Evolutionary conservation across 495 filamentous ascomycete species (phyloP), one percentile per base, ranked within the genome.

Genomic region (Xeromyces bisporus): DNA sequence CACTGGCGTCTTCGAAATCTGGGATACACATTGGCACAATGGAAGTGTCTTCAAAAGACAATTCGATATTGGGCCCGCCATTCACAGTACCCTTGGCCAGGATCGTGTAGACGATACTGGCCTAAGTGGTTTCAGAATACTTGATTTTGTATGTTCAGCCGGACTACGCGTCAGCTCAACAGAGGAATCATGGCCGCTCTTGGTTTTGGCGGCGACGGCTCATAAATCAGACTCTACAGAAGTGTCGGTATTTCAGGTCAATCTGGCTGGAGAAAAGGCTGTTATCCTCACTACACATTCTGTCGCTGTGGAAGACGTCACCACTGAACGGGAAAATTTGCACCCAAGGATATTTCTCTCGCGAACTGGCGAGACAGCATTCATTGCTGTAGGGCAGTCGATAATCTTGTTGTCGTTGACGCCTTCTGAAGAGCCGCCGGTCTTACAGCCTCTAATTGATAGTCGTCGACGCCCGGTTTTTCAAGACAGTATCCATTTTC

Each of bases 21-120:
- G 89, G 89, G 77, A 80, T 45, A 64, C 92, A 3, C 81, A 82
- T 43, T 77, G 85, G 50, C 76, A 80, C 21, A 85, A 85, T 16
- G 77, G 67, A 12, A 66, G 69, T 33, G 53, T 58, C 3, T 47
- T 72, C 23, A 66, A 62, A 37, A 56, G 51, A 29, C 64, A 72
- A 29, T 51, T 61, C 14, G 64, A 73, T 42, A 43, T 60, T 7
- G 59, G 60, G 36, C 35, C 48, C 3, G 46, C 62, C n/a, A 37
- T 72, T 18, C 25, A 30, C 25, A 33, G 39, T 0, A 40, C 41
- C 7, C 38, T 57, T 15, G 38, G 44, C 1, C 30, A 32, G 7
- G 21, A 39, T 1, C 21, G 17, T 18, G 26, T 30, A 14, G 40
- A 55, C 31, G 38, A 47, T n/a, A 35, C 43, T 8, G 51, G 56